These are phyloP conservation scores for Paecilomyces variotii DNA, from an alignment of 2,329 filamentous ascomycete species.

Conservation along the genomic window DNA sequence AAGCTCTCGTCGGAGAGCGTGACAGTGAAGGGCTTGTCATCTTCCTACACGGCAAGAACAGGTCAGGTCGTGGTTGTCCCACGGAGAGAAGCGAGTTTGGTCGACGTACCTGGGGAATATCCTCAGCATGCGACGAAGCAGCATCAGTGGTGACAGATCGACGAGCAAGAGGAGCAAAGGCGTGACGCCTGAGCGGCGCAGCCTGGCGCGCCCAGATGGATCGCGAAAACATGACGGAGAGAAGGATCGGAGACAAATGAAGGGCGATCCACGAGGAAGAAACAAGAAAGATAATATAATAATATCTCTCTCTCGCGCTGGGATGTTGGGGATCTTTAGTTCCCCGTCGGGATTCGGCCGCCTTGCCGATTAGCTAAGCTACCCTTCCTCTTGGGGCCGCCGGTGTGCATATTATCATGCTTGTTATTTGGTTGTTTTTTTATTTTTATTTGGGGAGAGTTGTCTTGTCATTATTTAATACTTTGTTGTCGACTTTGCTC, in stretches of 20 bases:
- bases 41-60: constrained; percentile 52
- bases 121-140: constrained; percentile 81
- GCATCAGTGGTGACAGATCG: constrained; percentile 91
- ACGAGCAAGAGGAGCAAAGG: constrained; percentile 43
- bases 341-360: background rate
- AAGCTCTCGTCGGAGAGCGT: constrained; percentile 96
- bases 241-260: constrained; percentile 6
- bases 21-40: constrained; percentile 87
- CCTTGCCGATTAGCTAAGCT: background rate
- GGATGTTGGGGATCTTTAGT: background rate
- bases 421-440: too few species aligned
- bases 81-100: background rate
- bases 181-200: constrained; percentile 47
- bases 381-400: background rate
- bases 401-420: background rate
- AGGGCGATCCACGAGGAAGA: background rate
- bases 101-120: constrained; percentile 57
- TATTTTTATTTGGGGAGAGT: too few species aligned
- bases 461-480: too few species aligned
- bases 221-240: constrained; percentile 60
- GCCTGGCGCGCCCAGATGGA: constrained; percentile 55
- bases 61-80: constrained; percentile 1
- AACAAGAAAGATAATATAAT: constrained; percentile 10
- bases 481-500: too few species aligned
- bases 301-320: constrained; percentile 4